Percentiles rank a stretch among this genome's conserved stretches.
phyloP scores from a whole-genome alignment of 805 yeast species.

The Komagataella pseudopastoris region DNA sequence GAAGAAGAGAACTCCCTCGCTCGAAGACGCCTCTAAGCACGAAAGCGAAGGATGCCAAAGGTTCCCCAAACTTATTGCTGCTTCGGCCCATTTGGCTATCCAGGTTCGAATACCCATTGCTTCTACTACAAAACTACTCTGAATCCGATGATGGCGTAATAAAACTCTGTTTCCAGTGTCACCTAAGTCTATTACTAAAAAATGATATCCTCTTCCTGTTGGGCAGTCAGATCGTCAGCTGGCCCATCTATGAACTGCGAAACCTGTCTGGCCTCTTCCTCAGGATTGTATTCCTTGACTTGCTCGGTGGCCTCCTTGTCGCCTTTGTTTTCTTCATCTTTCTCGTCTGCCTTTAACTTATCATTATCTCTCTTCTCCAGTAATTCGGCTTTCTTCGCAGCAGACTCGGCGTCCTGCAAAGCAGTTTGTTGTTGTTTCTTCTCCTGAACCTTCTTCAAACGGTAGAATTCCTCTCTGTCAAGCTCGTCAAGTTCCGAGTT shows the following conservation, averaged over 20 bases:
- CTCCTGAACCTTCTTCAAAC: conserved; percentile 87
- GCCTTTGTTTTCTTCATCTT: conserved; percentile 15
- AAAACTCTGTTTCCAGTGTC: neutral
- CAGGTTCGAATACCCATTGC: neutral
- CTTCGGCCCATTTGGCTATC: too few relatives aligned
- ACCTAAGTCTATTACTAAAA: conserved; percentile 10
- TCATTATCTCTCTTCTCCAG: conserved; percentile 7
- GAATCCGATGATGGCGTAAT: neutral
- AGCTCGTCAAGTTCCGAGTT: conserved; percentile 94
- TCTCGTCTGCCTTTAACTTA: conserved; percentile 7
- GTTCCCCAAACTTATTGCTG: neutral
- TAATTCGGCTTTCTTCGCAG: conserved; percentile 14
- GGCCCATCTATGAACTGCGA: conserved; percentile 1
- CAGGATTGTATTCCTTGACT: conserved; percentile 6
- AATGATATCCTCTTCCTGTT: conserved; percentile 24
- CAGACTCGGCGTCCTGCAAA: conserved; percentile 42
- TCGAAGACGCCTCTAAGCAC: neutral
- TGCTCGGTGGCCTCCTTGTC: conserved; percentile 19
- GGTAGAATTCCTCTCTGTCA: conserved; percentile 95
- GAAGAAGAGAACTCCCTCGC: neutral
- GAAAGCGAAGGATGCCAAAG: neutral
- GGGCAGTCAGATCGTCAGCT: conserved; percentile 14
- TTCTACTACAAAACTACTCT: neutral
- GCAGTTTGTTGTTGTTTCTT: conserved; percentile 79
- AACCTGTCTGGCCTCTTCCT: conserved; percentile 5